Percentiles rank a stretch among this genome's conserved stretches.
phyloP scores from a whole-genome alignment of 176 grass and related monocot genomes.

The Oropetium thomaeum region DNA sequence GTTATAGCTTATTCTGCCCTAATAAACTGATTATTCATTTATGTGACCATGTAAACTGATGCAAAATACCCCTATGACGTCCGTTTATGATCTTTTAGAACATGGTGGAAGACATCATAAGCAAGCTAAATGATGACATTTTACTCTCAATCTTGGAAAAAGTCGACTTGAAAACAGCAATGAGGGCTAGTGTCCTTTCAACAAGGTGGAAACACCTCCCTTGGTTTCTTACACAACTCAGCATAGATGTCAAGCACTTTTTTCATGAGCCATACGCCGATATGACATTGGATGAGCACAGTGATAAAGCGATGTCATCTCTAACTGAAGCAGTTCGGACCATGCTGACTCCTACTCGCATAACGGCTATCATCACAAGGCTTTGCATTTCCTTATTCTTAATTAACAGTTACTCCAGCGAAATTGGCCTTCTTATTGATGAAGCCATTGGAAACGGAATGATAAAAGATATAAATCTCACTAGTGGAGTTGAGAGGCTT shows the following conservation, averaged over 20 bases:
- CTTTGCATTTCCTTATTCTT: background rate
- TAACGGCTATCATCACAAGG: background rate
- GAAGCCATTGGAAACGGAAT: background rate
- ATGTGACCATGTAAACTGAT: no score
- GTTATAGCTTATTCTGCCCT: no score
- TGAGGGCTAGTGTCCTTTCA: background rate
- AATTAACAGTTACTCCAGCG: background rate
- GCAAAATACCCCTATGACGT: no score
- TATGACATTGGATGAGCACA: background rate
- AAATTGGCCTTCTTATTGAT: slow-evolving; percentile 11
- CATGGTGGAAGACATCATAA: background rate
- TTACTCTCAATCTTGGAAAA: slow-evolving; percentile 1
- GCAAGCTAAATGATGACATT: background rate
- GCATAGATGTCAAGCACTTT: background rate
- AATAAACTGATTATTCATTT: no score
- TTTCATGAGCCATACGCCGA: background rate
- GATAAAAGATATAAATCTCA: background rate
- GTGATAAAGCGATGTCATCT: slow-evolving; percentile 10
- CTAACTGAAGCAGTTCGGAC: background rate
- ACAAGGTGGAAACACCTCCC: background rate
- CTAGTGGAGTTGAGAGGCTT: background rate
- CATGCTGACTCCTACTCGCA: background rate
- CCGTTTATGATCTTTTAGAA: background rate
- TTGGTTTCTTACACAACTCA: background rate
- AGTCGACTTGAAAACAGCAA: background rate